A percentile compares a stretch with the other conserved stretches of the same genome.
These are phyloP conservation scores for Drechslerella dactyloides DNA, from an alignment of 2,329 filamentous ascomycete genomes.

Conservation along the genomic window DNA sequence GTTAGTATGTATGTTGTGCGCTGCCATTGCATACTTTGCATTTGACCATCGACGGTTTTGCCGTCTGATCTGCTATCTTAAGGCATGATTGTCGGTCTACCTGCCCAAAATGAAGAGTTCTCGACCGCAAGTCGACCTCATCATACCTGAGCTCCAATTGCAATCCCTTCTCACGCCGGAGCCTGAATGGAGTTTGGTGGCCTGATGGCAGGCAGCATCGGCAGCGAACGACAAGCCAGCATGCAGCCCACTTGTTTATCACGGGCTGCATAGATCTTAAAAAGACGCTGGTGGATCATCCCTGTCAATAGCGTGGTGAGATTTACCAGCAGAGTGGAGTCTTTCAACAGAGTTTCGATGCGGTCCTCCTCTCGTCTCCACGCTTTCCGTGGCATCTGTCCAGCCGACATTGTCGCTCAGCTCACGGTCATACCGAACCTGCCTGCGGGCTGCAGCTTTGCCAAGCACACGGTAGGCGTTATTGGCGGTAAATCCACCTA, in stretches of 20 bases:
- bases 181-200: conserved; percentile 8
- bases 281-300: conserved; percentile 1
- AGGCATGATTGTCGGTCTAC: conserved; percentile 16
- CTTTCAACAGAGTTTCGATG: background rate
- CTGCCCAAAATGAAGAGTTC: conserved; percentile 40
- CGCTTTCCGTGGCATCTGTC: conserved; percentile 1
- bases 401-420: conserved; percentile 12
- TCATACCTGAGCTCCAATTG: background rate
- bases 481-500: conserved; percentile 33
- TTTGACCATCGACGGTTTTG: conserved; percentile 25
- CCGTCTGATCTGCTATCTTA: conserved; percentile 7
- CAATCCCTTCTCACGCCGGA: conserved; percentile 10
- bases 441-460: conserved; percentile 1
- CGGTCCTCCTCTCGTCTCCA: background rate
- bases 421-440: background rate
- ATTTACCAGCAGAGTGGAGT: background rate
- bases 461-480: conserved; percentile 17
- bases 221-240: background rate
- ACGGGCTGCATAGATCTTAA: background rate
- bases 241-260: background rate
- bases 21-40: too few species aligned
- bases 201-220: conserved; percentile 1
- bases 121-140: conserved; percentile 9
- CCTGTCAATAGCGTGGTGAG: background rate
- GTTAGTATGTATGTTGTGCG: too few species aligned